Evolutionary conservation across 2,329 filamentous ascomycete species (phyloP).

Genomic region (Ophiocordyceps sinensis): DNA sequence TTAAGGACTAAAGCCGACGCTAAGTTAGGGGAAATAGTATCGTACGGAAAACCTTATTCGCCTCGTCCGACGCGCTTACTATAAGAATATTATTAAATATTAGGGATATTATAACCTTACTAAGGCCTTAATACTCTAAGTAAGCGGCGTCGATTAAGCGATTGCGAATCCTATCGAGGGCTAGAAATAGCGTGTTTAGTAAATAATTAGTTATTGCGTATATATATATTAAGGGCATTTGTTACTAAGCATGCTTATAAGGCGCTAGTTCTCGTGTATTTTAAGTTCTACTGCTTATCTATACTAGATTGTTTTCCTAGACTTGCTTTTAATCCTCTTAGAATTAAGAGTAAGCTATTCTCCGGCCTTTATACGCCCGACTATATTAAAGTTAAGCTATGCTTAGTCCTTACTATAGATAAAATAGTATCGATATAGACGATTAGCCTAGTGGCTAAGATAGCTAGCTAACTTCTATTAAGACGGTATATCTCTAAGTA

Average conservation of each 20-base stretch:
- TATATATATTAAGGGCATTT: not conserved
- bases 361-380: not conserved
- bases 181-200: not conserved
- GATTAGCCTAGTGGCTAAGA: not conserved
- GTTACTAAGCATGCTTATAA: not conserved
- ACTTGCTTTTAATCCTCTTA: not conserved
- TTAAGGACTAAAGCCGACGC: not conserved
- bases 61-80: not conserved
- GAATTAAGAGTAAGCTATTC: not conserved
- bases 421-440: not conserved
- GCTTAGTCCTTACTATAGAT: not conserved
- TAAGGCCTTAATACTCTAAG: not conserved
- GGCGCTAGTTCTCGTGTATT: not conserved
- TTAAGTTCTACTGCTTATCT: not conserved
- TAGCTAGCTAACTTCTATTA: not conserved
- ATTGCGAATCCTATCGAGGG: not conserved
- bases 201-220: not conserved
- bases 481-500: not conserved
- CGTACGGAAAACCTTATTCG: not conserved
- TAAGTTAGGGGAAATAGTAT: not conserved
- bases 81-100: not conserved
- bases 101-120: not conserved
- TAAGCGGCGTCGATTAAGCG: not conserved
- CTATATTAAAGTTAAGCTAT: not conserved
- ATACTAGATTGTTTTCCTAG: not conserved